Conservation (phyloP, 2,329 filamentous ascomycete genomes). For the Cladosporium sp. region DNA sequence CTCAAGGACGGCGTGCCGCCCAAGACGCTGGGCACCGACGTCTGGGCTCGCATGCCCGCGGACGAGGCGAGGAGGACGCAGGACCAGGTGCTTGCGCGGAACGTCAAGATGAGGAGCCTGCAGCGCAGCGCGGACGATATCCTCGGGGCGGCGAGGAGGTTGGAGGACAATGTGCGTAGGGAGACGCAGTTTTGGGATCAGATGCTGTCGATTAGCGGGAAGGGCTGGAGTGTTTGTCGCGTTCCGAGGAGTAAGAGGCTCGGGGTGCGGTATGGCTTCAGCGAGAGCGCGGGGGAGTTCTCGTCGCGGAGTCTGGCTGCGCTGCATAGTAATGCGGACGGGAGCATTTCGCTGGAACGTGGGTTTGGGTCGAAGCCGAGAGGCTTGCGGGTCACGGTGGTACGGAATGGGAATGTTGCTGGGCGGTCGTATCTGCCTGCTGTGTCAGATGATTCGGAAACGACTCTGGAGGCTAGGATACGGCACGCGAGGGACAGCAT, state of each 20-base stretch:
- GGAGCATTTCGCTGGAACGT: slow-evolving; percentile 67
- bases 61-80: slow-evolving; percentile 39
- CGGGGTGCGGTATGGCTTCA: slow-evolving; percentile 83
- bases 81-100: slow-evolving; percentile 48
- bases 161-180: slow-evolving; percentile 69
- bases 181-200: slow-evolving; percentile 89
- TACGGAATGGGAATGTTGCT: slow-evolving; percentile 50
- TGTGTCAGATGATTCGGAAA: slow-evolving; percentile 42
- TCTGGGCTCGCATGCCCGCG: slow-evolving; percentile 52
- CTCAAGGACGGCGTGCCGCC: slow-evolving; percentile 66
- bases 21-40: slow-evolving; percentile 66
- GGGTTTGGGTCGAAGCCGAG: slow-evolving; percentile 50
- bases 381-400: slow-evolving; percentile 62
- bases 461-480: slow-evolving; percentile 61
- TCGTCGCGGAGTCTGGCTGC: slow-evolving; percentile 72
- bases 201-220: slow-evolving; percentile 70
- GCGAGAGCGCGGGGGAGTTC: slow-evolving; percentile 60
- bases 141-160: slow-evolving; percentile 61
- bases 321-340: slow-evolving; percentile 66
- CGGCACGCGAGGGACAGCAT: slow-evolving; percentile 71
- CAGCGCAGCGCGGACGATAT: slow-evolving; percentile 69
- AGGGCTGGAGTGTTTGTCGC: slow-evolving; percentile 79
- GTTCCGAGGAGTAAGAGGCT: slow-evolving; percentile 67
- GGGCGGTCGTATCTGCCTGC: slow-evolving; percentile 46
- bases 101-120: slow-evolving; percentile 74